Evolutionary conservation across 2,329 filamentous ascomycete genomes (phyloP).

Genomic region (Colletotrichum paranaense): DNA sequence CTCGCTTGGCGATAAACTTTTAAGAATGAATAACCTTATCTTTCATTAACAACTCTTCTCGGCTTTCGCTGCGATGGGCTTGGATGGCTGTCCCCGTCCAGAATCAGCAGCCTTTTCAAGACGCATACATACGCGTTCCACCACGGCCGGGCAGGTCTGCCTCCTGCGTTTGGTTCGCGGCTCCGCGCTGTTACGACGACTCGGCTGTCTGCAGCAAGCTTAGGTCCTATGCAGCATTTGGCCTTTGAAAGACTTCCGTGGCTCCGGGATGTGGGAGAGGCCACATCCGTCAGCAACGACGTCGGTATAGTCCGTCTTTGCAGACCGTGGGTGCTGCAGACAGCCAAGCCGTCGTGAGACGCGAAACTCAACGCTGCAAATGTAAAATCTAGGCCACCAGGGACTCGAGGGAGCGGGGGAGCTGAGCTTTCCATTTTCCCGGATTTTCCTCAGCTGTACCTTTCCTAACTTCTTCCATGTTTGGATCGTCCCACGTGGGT

Average conservation of each 20-base stretch:
- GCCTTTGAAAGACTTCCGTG: too few relatives aligned
- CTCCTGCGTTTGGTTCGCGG: not conserved
- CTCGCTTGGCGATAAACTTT: not conserved
- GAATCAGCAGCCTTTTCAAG: too few relatives aligned
- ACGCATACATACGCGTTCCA: not conserved
- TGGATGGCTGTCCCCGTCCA: not conserved
- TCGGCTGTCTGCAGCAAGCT: not conserved
- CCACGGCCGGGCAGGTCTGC: not conserved
- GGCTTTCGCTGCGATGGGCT: not conserved
- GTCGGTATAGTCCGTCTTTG: too few relatives aligned
- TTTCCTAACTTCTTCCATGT: not conserved
- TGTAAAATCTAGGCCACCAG: not conserved
- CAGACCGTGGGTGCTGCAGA: too few relatives aligned
- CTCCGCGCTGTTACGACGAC: not conserved
- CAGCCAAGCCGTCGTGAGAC: too few relatives aligned
- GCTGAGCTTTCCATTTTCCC: not conserved
- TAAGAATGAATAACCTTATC: not conserved
- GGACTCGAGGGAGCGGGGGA: not conserved
- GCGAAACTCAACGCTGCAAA: too few relatives aligned
- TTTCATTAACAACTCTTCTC: not conserved
- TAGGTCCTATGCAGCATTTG: too few relatives aligned
- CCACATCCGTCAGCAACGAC: too few relatives aligned
- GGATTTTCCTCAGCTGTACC: not conserved
- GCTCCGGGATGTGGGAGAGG: too few relatives aligned
- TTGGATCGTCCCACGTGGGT: not conserved